Evolutionary conservation across 331 rosid genomes (phyloP), one percentile per base, ranked within the genome.

Genomic region (Quercus lobata): DNA sequence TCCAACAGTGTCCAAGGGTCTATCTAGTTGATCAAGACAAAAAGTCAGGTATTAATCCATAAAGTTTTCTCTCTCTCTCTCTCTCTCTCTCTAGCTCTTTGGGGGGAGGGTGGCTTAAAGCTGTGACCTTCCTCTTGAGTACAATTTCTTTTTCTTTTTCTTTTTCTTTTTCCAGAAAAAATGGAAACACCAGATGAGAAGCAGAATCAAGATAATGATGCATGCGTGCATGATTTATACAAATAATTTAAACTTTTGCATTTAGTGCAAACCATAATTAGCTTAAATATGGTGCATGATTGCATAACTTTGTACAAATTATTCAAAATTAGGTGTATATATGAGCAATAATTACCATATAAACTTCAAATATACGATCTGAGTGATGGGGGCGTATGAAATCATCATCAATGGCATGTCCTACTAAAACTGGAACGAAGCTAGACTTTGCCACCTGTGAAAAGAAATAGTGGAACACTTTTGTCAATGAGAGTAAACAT

Each of bases 381-480:
- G 99, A 88, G 84, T 93, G 99, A 86, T 88, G 98, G 74, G 99
- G 98, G 14, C 74, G 93, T 79, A 96, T 93, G 76, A 96, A 93
- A 90, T 93, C 99, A 82, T 96, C 99, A 41, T 96, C 98, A 80
- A 85, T 84, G 81, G 92, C 99, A 78, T 96, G 99, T 61, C 99
- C 99, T 49, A 96, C 55, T 75, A 92, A 82, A 77, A 87, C 90
- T 30, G 99, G 98, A 81, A 90, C 94, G 56, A 90, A 93, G 85
- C 98, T 92, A 78, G 97, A 87, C 80, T 88, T 90, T 77, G 99
- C 98, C 69, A 88, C 98, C 99, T 96, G 63, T 68, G 74, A 71
- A 57, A 73, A 73, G 44, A 75, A 57, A 77, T 69, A 69, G 46
- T 34, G 61, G 74, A 69, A 60, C 78, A 66, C 73, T 71, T 77